A percentile compares a stretch with the other conserved stretches of the same genome.
Conservation (phyloP, 2,329 filamentous ascomycete species). For the Sporothrix globosa region DNA sequence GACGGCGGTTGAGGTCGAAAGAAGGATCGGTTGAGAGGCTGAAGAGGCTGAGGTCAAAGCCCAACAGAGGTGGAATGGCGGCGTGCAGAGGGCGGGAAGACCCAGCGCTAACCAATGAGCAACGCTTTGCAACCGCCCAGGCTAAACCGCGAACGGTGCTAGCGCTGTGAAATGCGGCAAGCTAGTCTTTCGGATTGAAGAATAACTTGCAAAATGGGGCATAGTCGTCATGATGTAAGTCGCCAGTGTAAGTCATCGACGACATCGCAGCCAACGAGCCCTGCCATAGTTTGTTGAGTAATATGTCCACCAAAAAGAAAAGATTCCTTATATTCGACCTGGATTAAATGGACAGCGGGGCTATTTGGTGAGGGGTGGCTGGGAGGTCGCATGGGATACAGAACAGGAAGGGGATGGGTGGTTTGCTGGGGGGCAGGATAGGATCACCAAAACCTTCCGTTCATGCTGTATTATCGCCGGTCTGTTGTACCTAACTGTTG, state of each 20-base stretch:
- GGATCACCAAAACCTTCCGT: background rate
- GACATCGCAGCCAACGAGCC: background rate
- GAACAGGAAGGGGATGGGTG: background rate
- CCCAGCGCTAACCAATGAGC: constrained; percentile 33
- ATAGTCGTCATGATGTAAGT: background rate
- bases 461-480: background rate
- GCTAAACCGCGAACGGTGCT: background rate
- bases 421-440: background rate
- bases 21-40: background rate
- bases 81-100: constrained; percentile 19
- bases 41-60: background rate
- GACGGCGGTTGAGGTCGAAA: background rate
- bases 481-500: background rate
- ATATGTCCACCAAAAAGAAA: background rate
- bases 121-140: constrained; percentile 35
- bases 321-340: background rate
- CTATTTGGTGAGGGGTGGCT: background rate
- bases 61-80: constrained; percentile 6
- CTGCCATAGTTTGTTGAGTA: background rate
- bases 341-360: background rate
- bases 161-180: constrained; percentile 1
- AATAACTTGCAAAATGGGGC: constrained; percentile 14
- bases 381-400: too few species aligned
- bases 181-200: constrained; percentile 20
- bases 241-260: constrained; percentile 8